phyloP scores from a whole-genome alignment of 2,329 filamentous ascomycete genomes.

The Fusarium humuli region DNA sequence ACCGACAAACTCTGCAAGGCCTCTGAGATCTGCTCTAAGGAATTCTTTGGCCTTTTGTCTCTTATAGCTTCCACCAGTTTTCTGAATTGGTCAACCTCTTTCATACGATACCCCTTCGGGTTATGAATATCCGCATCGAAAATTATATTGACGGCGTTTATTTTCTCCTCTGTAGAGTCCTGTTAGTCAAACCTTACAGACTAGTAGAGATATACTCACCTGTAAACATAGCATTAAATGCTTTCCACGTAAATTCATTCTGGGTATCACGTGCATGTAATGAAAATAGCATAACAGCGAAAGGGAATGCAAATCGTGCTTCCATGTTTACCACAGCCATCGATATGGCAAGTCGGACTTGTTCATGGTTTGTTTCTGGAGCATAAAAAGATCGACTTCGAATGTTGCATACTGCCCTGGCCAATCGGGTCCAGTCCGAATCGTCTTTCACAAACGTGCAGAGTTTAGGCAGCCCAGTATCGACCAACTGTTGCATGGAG shows the following conservation, averaged over 20 bases:
- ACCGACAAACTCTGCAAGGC: too few species aligned
- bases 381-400: too few species aligned
- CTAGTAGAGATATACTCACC: too few species aligned
- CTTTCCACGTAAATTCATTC: accelerated
- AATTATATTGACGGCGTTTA: accelerated
- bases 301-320: accelerated
- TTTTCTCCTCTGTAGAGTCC: accelerated
- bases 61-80: too few species aligned
- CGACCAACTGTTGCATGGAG: not conserved
- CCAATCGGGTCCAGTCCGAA: too few species aligned
- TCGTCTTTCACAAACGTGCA: too few species aligned
- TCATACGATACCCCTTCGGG: too few species aligned
- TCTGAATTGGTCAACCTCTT: too few species aligned
- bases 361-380: accelerated
- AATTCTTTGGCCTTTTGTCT: accelerated
- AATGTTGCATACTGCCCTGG: too few species aligned
- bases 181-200: too few species aligned
- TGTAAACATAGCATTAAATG: not conserved
- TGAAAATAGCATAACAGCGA: not conserved
- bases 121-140: too few species aligned
- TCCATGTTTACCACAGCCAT: accelerated
- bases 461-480: accelerated
- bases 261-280: not conserved
- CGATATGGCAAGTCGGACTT: not conserved
- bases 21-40: too few species aligned